Conservation (phyloP, 768 basidiomycete species). For the Paxillus ammoniavirescens region DNA sequence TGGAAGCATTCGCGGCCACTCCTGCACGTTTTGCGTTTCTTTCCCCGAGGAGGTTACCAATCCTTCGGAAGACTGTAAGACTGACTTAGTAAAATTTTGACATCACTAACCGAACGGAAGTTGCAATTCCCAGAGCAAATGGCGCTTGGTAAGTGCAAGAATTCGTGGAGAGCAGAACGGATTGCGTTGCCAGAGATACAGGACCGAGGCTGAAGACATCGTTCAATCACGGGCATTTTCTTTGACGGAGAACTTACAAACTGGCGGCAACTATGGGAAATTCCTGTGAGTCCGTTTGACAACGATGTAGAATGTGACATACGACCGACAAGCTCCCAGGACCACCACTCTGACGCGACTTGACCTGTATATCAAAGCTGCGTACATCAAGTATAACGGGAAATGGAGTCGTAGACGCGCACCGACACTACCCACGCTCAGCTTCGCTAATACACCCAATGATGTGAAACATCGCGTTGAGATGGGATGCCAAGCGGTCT, state of each 20-base stretch:
- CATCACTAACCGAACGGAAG: slow-evolving; percentile 74
- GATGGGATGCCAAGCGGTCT: slow-evolving; percentile 82
- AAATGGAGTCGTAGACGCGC: slow-evolving; percentile 12
- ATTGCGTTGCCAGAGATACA: slow-evolving; percentile 81
- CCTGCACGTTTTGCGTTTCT: slow-evolving; percentile 68
- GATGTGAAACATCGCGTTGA: slow-evolving; percentile 60
- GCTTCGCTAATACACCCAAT: slow-evolving; percentile 63
- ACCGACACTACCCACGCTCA: slow-evolving; percentile 83
- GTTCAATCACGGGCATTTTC: slow-evolving; percentile 8
- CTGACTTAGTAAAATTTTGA: too few relatives aligned
- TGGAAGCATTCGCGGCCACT: slow-evolving; percentile 61
- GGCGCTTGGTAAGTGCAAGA: slow-evolving; percentile 83
- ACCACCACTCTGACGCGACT: slow-evolving; percentile 94
- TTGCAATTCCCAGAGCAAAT: slow-evolving; percentile 75
- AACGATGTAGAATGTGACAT: slow-evolving; percentile 4
- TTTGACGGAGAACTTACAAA: slow-evolving; percentile 34
- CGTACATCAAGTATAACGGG: background rate
- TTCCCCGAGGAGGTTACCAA: slow-evolving; percentile 89
- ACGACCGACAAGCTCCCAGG: slow-evolving; percentile 82
- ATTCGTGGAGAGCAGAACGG: slow-evolving; percentile 72
- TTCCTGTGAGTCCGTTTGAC: slow-evolving; percentile 2
- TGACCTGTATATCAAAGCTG: slow-evolving; percentile 45
- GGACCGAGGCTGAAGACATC: slow-evolving; percentile 65
- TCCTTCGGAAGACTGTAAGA: slow-evolving; percentile 38
- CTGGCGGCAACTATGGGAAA: slow-evolving; percentile 47